Base-by-base conservation (phyloP, 2,329 filamentous ascomycete species). In the Sporothrix sp. region DNA sequence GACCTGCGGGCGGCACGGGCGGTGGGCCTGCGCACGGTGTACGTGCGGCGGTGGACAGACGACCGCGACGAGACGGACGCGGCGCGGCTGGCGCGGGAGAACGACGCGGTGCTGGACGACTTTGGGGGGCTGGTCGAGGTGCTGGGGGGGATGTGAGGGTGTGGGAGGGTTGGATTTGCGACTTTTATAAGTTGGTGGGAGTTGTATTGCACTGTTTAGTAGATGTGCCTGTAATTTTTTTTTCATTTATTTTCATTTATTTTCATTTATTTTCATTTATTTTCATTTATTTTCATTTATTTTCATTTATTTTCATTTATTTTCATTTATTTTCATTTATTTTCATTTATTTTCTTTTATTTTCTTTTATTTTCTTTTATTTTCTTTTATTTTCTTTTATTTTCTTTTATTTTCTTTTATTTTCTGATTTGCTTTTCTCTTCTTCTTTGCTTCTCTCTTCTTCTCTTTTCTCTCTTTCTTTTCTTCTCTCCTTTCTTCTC, bases 1-100 rank as follows among this genome's bases (percentile, higher is more conserved):
- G 76, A 79, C 59, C 48, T 74, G 20, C 62, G 71, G 14, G 75
- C 68, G 1, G 76, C 73, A 13, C 69, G 69, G 57, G 57, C 58
- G 1, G 62, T 68, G 5, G 75, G 76, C 0, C 69, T 79, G 63
- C 68, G 63, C 54, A 78, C 74, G 0, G 62, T 76, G 0, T 79
- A 78, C 58, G 62, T 80, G 3, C 63, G 70, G 55, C 62, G 75
- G 18, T 72, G 68, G 69, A 78, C 74, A 0, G 75, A 79, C 51
- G 76, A 79, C 37, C 21, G n/a, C 11, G 37, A 49, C 37, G 47
- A 49, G 25, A 39, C 27, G 4, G 32, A 32, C n/a, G 30, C 18
- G 30, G 35, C 23, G 10, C 7, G 14, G 46, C 20, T 48, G 25
- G 46, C 23, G 23, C 35, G 25, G 10, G 46, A 48, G 20, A 48